Evolutionary conservation across 345 rosid species (phyloP).

Genomic region (Iberis pinnata): DNA sequence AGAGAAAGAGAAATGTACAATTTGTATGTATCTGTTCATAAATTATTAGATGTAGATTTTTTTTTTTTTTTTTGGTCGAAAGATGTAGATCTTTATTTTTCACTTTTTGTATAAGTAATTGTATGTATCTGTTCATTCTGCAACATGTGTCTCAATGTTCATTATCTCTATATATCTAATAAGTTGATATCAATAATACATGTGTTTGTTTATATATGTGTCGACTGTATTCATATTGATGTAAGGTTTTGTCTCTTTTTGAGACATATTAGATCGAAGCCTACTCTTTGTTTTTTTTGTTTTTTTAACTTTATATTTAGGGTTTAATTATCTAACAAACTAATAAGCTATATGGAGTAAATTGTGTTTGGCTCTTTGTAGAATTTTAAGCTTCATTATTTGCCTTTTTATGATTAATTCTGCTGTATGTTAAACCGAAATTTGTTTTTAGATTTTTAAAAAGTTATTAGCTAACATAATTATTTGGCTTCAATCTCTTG

Average conservation of each 20-base stretch:
- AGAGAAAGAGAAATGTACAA: no score
- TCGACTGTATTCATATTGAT: slow-evolving; percentile 3
- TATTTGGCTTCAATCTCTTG: slow-evolving; percentile 6
- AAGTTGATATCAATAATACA: no score
- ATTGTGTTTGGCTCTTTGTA: neutral
- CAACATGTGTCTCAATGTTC: slow-evolving; percentile 18
- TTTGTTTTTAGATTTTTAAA: no score
- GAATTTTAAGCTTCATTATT: neutral
- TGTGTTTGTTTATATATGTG: slow-evolving; percentile 12
- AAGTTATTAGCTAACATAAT: no score
- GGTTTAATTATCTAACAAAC: no score
- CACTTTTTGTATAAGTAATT: slow-evolving; percentile 14
- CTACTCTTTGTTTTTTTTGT: neutral
- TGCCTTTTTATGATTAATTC: slow-evolving; percentile 7
- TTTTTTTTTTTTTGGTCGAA: no score
- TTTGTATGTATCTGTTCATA: no score
- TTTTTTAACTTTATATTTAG: no score
- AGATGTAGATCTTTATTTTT: no score
- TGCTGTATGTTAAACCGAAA: no score
- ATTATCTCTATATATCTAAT: slow-evolving; percentile 14
- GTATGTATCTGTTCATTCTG: slow-evolving; percentile 26
- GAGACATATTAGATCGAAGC: slow-evolving; percentile 14
- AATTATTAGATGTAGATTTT: no score
- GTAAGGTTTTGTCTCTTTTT: slow-evolving; percentile 30
- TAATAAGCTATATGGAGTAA: no score